phyloP scores from a whole-genome alignment of 371 early-diverging fungal species.

The Dichotomocladium elegans region DNA sequence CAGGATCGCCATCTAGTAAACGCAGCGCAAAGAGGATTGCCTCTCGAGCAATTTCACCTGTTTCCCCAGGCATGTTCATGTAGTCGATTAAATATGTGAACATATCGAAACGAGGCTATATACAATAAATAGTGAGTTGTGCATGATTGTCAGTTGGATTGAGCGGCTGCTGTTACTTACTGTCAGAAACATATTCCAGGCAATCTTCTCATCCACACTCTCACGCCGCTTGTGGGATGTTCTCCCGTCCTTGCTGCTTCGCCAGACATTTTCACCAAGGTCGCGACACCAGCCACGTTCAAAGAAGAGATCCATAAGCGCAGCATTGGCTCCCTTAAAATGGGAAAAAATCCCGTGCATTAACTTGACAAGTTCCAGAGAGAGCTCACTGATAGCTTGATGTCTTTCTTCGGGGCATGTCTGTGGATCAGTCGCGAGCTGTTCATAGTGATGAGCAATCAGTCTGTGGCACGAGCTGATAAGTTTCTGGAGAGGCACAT shows the following conservation, averaged over 20 bases:
- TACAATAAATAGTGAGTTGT: not conserved
- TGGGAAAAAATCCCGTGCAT: conserved; percentile 51
- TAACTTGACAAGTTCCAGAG: conserved; percentile 45
- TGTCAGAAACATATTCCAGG: conserved; percentile 44
- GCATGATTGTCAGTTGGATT: not conserved
- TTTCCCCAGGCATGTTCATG: conserved; percentile 52
- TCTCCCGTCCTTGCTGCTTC: conserved; percentile 43
- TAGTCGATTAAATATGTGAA: conserved; percentile 45
- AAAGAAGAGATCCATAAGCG: conserved; percentile 49
- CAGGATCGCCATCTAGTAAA: conserved; percentile 46
- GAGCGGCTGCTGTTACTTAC: conserved; percentile 15
- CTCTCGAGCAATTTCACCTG: conserved; percentile 49
- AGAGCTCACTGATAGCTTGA: conserved; percentile 42
- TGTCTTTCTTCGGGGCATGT: conserved; percentile 40
- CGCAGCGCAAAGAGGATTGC: conserved; percentile 45
- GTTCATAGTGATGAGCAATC: conserved; percentile 45
- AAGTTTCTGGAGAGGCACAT: conserved; percentile 47
- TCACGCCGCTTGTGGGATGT: conserved; percentile 37
- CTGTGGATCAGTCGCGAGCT: conserved; percentile 29
- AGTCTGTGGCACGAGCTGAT: conserved; percentile 48
- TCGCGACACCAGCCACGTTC: conserved; percentile 54
- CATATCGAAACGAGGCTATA: conserved; percentile 51
- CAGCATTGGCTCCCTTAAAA: conserved; percentile 49
- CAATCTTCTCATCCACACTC: conserved; percentile 44
- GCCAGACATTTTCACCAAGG: conserved; percentile 47